These are phyloP conservation scores for Fusarium euwallaceae DNA, from an alignment of 2,329 filamentous ascomycete species.

Conservation along the genomic window DNA sequence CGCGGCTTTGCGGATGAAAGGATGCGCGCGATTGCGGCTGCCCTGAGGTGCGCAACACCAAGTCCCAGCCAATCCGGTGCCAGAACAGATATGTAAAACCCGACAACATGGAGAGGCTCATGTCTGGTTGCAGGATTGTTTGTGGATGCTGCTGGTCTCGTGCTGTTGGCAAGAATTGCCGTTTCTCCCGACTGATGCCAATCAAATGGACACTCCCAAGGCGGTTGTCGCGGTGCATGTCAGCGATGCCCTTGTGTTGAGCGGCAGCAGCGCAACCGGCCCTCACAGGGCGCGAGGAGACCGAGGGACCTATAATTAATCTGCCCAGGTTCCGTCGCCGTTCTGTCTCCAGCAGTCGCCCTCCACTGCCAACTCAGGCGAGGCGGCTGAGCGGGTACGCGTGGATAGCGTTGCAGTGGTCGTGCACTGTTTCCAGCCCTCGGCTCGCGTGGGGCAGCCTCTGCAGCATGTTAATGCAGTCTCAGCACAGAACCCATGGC, in stretches of 20 bases:
- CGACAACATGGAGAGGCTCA: slow-evolving; percentile 14
- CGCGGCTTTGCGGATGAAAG: slow-evolving; percentile 31
- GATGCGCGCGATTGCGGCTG: slow-evolving; percentile 26
- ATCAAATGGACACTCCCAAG: slow-evolving; percentile 20
- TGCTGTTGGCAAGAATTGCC: slow-evolving; percentile 29
- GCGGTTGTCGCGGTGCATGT: slow-evolving; percentile 37
- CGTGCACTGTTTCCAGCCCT: slow-evolving; percentile 19
- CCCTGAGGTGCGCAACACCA: neutral
- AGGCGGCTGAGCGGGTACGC: slow-evolving; percentile 35
- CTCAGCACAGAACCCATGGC: slow-evolving; percentile 7
- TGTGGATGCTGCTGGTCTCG: slow-evolving; percentile 18
- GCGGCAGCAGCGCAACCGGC: slow-evolving; percentile 15
- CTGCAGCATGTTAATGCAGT: slow-evolving; percentile 12
- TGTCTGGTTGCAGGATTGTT: slow-evolving; percentile 11
- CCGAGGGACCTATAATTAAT: slow-evolving; percentile 42
- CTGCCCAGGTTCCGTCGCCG: slow-evolving; percentile 35
- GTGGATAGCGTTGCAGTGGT: slow-evolving; percentile 22
- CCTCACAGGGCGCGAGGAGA: slow-evolving; percentile 18
- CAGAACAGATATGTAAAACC: neutral
- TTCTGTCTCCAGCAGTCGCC: slow-evolving; percentile 13
- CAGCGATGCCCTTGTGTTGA: slow-evolving; percentile 27
- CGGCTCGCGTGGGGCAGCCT: slow-evolving; percentile 31
- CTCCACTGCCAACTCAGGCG: slow-evolving; percentile 34
- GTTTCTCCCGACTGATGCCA: slow-evolving; percentile 40
- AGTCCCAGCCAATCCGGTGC: slow-evolving; percentile 18